These are phyloP conservation scores for Aspergillus intermedius DNA, from an alignment of 2,329 filamentous ascomycete genomes.

Conservation along the genomic window DNA sequence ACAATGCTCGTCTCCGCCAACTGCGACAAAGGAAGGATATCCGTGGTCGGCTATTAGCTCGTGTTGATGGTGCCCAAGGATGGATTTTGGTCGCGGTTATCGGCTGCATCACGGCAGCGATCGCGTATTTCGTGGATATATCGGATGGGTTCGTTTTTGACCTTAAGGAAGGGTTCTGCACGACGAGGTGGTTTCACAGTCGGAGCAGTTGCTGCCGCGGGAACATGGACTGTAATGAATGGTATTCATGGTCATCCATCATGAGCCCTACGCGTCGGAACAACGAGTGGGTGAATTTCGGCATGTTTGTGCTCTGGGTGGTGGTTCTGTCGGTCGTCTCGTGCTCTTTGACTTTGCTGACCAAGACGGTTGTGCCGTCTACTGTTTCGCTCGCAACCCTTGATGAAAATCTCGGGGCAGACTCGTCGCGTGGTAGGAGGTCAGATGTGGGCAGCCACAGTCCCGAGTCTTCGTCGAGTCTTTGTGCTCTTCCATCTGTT, in stretches of 20 bases:
- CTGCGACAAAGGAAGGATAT: conserved; percentile 77
- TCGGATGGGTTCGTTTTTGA: conserved; percentile 82
- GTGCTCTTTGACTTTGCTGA: conserved; percentile 74
- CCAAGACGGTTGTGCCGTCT: conserved; percentile 91
- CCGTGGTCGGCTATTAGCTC: conserved; percentile 66
- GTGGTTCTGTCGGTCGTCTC: conserved; percentile 63
- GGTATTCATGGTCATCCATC: conserved; percentile 61
- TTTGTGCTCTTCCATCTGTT: conserved; percentile 28
- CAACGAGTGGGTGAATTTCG: conserved; percentile 65
- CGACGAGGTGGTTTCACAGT: conserved; percentile 62
- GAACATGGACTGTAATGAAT: conserved; percentile 50
- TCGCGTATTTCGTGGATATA: conserved; percentile 86
- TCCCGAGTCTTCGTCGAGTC: conserved; percentile 36
- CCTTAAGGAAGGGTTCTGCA: conserved; percentile 84
- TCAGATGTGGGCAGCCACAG: conserved; percentile 38
- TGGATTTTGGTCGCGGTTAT: conserved; percentile 92
- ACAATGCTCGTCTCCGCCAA: conserved; percentile 80
- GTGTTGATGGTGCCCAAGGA: conserved; percentile 82
- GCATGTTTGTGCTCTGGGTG: conserved; percentile 66
- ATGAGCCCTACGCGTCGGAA: conserved; percentile 46
- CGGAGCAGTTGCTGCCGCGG: conserved; percentile 61
- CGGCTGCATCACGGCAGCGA: conserved; percentile 72
- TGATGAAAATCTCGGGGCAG: conserved; percentile 84
- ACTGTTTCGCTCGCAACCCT: conserved; percentile 79
- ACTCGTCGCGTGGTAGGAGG: conserved; percentile 41